These are phyloP conservation scores for Neurospora terricola DNA, from an alignment of 495 filamentous ascomycete species.

Conservation along the genomic window DNA sequence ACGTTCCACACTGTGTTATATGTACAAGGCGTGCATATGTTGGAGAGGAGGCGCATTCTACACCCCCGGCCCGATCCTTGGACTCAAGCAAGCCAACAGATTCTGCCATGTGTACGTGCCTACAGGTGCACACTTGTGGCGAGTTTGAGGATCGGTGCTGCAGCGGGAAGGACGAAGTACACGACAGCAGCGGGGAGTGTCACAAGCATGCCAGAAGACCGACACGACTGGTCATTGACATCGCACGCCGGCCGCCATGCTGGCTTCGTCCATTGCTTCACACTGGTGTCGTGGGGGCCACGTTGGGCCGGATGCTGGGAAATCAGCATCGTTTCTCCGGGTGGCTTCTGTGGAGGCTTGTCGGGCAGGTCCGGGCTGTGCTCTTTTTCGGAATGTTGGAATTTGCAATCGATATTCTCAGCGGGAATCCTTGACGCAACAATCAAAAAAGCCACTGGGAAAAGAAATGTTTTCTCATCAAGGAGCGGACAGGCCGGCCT, in stretches of 20 bases:
- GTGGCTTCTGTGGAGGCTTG: neutral
- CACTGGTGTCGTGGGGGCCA: neutral
- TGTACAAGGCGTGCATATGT: neutral
- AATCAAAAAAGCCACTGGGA: neutral
- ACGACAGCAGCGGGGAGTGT: neutral
- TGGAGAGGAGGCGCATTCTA: neutral
- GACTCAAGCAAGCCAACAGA: neutral
- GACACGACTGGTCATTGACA: neutral
- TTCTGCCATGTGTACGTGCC: neutral
- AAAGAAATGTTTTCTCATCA: neutral
- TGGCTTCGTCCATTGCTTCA: neutral
- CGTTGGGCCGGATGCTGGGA: neutral
- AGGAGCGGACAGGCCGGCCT: neutral
- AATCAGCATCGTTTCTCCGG: neutral
- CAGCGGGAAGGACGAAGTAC: neutral
- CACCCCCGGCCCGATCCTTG: neutral
- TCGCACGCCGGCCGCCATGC: neutral
- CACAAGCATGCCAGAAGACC: neutral
- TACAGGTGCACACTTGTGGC: neutral
- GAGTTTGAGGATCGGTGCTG: neutral
- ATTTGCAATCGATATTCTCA: neutral
- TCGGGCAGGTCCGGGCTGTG: neutral
- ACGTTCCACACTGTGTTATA: neutral
- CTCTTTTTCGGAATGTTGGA: neutral
- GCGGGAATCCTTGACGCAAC: neutral